Conservation (phyloP, 2,329 filamentous ascomycete genomes). For the Teratosphaeria destructans region DNA sequence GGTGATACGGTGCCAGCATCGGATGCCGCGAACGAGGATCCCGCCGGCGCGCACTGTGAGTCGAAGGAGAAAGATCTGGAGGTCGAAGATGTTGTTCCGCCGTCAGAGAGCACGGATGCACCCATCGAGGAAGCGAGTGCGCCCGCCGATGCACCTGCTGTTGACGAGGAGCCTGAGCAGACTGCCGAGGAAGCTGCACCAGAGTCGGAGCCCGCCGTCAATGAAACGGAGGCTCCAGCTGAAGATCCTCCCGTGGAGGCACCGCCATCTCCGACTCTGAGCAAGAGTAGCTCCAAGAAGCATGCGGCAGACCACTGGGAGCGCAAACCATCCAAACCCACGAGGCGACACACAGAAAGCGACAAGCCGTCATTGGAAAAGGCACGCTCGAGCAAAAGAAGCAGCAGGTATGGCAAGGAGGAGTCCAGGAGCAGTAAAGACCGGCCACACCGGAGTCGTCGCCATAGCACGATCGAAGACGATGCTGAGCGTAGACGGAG, state of each 20-base stretch:
- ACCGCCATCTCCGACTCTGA: slow-evolving; percentile 15
- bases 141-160: not conserved
- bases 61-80: not conserved
- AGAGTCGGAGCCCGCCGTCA: not conserved
- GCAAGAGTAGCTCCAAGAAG: slow-evolving; percentile 14
- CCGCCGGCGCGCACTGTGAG: not conserved
- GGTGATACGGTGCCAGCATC: not conserved
- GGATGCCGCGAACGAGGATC: not conserved
- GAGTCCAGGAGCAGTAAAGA: slow-evolving; percentile 5
- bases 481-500: slow-evolving; percentile 10
- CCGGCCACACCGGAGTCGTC: slow-evolving; percentile 7
- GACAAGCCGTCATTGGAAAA: slow-evolving; percentile 11
- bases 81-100: not conserved
- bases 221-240: not conserved
- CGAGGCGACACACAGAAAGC: slow-evolving; percentile 5
- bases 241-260: slow-evolving; percentile 1
- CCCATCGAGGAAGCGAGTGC: not conserved
- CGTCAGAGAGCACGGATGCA: not conserved
- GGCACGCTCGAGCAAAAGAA: slow-evolving; percentile 12
- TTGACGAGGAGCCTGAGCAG: not conserved
- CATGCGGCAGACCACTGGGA: slow-evolving; percentile 15
- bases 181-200: not conserved
- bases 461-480: slow-evolving; percentile 9
- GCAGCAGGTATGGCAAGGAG: slow-evolving; percentile 4
- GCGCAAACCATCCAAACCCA: slow-evolving; percentile 8